Conservation (phyloP, 768 basidiomycete species). For the Mycena albidolilacea region DNA sequence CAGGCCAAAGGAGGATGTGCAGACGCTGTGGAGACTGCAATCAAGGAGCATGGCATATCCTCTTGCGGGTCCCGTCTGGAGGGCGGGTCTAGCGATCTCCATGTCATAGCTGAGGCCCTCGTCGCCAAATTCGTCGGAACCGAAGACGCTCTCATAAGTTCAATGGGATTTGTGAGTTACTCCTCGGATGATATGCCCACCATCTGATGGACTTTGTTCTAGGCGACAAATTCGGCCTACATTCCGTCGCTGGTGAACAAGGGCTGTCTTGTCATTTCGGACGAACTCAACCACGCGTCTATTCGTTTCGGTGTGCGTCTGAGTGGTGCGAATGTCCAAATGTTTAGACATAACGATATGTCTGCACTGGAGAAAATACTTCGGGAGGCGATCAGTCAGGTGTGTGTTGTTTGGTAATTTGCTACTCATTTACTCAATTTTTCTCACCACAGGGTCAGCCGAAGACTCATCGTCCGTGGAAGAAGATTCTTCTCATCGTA, state of each 20-base stretch:
- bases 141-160: slow-evolving; percentile 92
- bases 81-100: slow-evolving; percentile 88
- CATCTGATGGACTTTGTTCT: neutral
- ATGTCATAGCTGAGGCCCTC: slow-evolving; percentile 84
- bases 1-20: slow-evolving; percentile 94
- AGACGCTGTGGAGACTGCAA: slow-evolving; percentile 90
- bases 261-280: slow-evolving; percentile 96
- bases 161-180: slow-evolving; percentile 80
- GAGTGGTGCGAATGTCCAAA: slow-evolving; percentile 89
- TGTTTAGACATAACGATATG: slow-evolving; percentile 99
- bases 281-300: slow-evolving; percentile 96
- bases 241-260: slow-evolving; percentile 93
- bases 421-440: no score
- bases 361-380: slow-evolving; percentile 82
- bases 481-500: slow-evolving; percentile 95
- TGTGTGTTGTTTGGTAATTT: no score
- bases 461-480: slow-evolving; percentile 97
- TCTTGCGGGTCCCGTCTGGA: slow-evolving; percentile 86
- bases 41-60: slow-evolving; percentile 86
- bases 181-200: neutral
- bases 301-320: slow-evolving; percentile 95
- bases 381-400: slow-evolving; percentile 88
- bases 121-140: slow-evolving; percentile 91
- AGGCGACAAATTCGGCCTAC: slow-evolving; percentile 91
- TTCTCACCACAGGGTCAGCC: slow-evolving; percentile 81